Conservation (phyloP, 2,329 filamentous ascomycete genomes). For the Phaeoacremonium minimum region DNA sequence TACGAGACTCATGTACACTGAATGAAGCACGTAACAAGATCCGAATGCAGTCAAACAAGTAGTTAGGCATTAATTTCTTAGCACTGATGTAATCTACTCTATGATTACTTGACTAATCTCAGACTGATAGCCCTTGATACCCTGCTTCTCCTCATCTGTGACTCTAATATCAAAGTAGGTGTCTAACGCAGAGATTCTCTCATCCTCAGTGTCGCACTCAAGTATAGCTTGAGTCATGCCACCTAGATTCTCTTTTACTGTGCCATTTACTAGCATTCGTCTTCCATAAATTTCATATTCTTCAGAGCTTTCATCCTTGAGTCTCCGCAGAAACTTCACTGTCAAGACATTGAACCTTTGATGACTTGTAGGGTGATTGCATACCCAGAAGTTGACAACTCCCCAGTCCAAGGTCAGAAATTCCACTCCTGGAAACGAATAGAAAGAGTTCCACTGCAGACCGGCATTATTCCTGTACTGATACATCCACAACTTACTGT, state of each 20-base stretch:
- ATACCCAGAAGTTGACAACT: slow-evolving; percentile 55
- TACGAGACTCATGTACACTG: too few relatives aligned
- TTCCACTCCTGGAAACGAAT: slow-evolving; percentile 61
- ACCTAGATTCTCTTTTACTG: slow-evolving; percentile 48
- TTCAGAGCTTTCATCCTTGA: slow-evolving; percentile 27
- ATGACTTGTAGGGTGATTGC: slow-evolving; percentile 41
- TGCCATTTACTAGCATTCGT: slow-evolving; percentile 43
- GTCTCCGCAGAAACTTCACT: slow-evolving; percentile 46
- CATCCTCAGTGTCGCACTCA: slow-evolving; percentile 43
- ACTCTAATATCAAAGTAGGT: slow-evolving; percentile 49
- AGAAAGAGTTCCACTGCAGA: slow-evolving; percentile 53
- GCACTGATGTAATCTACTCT: too few relatives aligned
- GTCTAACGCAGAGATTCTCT: slow-evolving; percentile 46
- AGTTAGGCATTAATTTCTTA: too few relatives aligned
- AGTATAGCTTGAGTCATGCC: slow-evolving; percentile 44
- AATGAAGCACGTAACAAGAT: too few relatives aligned
- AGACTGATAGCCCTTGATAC: slow-evolving; percentile 43
- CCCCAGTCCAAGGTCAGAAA: too few relatives aligned
- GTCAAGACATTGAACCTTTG: slow-evolving; percentile 52
- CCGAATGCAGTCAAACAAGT: too few relatives aligned
- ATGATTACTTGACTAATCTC: too few relatives aligned
- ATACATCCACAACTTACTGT: slow-evolving; percentile 63
- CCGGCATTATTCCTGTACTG: slow-evolving; percentile 47
- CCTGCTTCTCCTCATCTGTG: slow-evolving; percentile 41
- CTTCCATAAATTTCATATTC: slow-evolving; percentile 45